phyloP scores from a whole-genome alignment of 345 rosid species.

The Populus alba region DNA sequence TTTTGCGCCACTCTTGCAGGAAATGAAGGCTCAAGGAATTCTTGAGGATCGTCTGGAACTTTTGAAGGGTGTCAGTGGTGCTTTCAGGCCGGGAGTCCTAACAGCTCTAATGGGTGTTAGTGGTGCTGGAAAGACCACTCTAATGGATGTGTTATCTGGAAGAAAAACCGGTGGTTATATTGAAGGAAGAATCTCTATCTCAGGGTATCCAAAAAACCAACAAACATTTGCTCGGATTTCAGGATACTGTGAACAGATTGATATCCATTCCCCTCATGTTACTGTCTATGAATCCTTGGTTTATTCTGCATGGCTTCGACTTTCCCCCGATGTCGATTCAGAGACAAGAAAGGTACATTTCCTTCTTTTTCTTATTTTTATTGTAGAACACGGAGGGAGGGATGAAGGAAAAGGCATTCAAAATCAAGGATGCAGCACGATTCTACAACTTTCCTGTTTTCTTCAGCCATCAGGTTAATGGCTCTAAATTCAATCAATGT shows the following conservation, averaged over 20 bases:
- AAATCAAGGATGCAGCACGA: neutral
- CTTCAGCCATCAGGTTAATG: neutral
- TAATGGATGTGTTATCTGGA: constrained; percentile 74
- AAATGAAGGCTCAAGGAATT: constrained; percentile 58
- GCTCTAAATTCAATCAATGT: constrained; percentile 4
- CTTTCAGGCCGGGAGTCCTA: constrained; percentile 67
- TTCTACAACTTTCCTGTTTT: neutral
- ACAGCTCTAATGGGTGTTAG: constrained; percentile 72
- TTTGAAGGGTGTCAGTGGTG: constrained; percentile 60
- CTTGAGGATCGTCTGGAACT: constrained; percentile 49
- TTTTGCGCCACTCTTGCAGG: constrained; percentile 31
- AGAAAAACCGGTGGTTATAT: constrained; percentile 72
- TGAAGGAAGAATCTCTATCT: constrained; percentile 46
- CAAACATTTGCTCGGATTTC: constrained; percentile 68
- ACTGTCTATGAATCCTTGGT: constrained; percentile 60
- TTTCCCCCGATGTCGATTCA: constrained; percentile 56
- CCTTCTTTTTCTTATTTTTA: neutral
- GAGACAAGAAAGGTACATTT: constrained; percentile 51
- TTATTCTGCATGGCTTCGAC: constrained; percentile 66
- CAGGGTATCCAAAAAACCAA: constrained; percentile 67
- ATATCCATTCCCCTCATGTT: constrained; percentile 66
- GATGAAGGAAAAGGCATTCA: neutral
- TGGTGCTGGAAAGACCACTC: constrained; percentile 73
- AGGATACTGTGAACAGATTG: constrained; percentile 73
- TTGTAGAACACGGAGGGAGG: neutral